phyloP scores from a whole-genome alignment of 2,329 filamentous ascomycete species.

The Neonectria hederae region DNA sequence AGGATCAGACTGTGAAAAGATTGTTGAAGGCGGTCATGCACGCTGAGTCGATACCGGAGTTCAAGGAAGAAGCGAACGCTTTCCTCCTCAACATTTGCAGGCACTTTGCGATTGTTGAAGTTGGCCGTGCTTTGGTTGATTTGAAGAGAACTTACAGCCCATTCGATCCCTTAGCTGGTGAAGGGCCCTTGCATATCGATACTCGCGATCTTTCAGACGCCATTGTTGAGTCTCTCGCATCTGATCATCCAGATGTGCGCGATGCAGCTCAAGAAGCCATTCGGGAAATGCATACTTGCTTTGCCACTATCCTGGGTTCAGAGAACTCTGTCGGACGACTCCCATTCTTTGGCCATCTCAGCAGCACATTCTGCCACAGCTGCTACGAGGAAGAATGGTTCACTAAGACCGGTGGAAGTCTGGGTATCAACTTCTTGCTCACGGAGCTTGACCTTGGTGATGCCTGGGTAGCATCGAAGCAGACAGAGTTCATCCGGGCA shows the following conservation, averaged over 20 bases:
- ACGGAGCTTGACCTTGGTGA: constrained; percentile 87
- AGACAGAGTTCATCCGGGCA: constrained; percentile 89
- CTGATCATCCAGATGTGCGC: constrained; percentile 81
- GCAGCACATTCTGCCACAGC: constrained; percentile 87
- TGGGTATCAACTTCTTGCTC: constrained; percentile 88
- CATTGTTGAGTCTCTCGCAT: constrained; percentile 88
- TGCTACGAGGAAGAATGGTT: constrained; percentile 99
- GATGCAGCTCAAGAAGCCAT: constrained; percentile 85
- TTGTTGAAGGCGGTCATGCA: constrained; percentile 90
- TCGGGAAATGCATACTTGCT: constrained; percentile 78
- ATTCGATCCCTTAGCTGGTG: constrained; percentile 86
- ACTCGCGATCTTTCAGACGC: constrained; percentile 88
- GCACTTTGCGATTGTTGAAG: constrained; percentile 90
- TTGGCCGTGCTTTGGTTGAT: constrained; percentile 85
- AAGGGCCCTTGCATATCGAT: constrained; percentile 88
- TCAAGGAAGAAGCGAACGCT: constrained; percentile 77
- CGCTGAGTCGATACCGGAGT: constrained; percentile 82
- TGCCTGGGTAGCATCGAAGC: constrained; percentile 81
- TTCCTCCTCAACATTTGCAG: constrained; percentile 85
- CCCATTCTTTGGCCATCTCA: constrained; percentile 85
- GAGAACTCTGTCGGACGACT: constrained; percentile 76
- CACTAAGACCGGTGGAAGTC: constrained; percentile 90
- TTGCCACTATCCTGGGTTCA: constrained; percentile 81
- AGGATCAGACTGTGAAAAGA: constrained; percentile 84
- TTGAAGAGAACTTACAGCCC: constrained; percentile 78